phyloP scores from a whole-genome alignment of 2,329 filamentous ascomycete genomes.

The Sclerotinia minor region DNA sequence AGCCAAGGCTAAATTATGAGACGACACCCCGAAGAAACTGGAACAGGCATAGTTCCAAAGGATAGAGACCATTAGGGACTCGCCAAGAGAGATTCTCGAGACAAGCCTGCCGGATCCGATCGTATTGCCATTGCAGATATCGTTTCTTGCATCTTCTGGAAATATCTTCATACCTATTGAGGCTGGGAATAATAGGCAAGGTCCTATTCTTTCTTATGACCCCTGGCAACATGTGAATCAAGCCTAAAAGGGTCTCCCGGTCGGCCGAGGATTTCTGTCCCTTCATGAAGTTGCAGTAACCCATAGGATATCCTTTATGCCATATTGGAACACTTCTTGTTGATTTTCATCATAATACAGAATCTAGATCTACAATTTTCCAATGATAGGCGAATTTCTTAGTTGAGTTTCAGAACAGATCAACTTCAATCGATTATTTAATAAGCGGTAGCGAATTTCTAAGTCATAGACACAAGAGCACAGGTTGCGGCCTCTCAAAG shows the following conservation, averaged over 20 bases:
- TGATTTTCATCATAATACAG: background rate
- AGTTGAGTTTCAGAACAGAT: background rate
- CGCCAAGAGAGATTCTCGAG: background rate
- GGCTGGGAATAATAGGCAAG: background rate
- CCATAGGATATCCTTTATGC: background rate
- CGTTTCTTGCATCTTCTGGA: background rate
- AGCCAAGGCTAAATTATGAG: conserved; percentile 59
- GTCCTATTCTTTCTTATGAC: background rate
- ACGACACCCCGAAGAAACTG: background rate
- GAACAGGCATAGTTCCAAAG: background rate
- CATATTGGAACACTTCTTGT: background rate
- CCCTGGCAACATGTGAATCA: background rate
- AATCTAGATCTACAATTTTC: background rate
- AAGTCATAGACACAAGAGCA: background rate
- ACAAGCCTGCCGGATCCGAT: background rate
- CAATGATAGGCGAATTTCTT: background rate
- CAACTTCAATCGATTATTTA: background rate
- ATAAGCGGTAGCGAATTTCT: background rate
- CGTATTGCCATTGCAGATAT: background rate
- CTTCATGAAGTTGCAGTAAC: background rate
- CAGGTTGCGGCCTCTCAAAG: background rate
- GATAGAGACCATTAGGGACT: background rate
- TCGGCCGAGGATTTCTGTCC: background rate
- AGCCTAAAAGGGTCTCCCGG: background rate
- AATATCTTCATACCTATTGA: background rate